Evolutionary conservation across 2,329 filamentous ascomycete species (phyloP), one percentile per base, ranked within the genome.

Genomic region (Exophiala dermatitidis): DNA sequence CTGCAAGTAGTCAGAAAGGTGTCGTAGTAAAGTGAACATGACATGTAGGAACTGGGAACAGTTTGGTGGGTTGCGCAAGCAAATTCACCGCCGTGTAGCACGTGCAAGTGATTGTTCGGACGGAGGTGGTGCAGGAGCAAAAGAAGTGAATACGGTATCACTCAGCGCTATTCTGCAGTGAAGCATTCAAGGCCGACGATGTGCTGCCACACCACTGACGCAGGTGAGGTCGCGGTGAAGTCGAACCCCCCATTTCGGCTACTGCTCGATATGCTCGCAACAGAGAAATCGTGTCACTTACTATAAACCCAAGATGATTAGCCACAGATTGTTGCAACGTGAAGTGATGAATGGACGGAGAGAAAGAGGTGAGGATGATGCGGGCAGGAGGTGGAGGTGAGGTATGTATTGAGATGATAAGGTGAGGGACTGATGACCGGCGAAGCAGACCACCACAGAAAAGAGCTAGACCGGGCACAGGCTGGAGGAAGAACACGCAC

Each of bases 1-100:
- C 87, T 91, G 77, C 50, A 65, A 62, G 61, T 63, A 69, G 69
- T 68, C 58, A 61, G 62, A 57, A 62, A 53, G 51, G 43, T 37
- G 46, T 32, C 42, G 44, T 33, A 46, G 32, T 34, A 53, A 52
- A 37, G 57, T 33, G 43, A 50, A 53, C 48, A 54, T 57, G 47
- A 49, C 52, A 47, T 4, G 53, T 47, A 48, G 36, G 41, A 58
- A 59, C 47, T 48, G 53, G 50, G 59, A 52, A 48, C 38, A 38
- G 52, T 54, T 56, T 50, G 51, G 56, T 38, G 41, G 36, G 45
- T 49, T 51, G 48, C 34, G 48, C 46, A 52, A 43, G 46, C 55
- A 41, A 53, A 51, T 45, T 32, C 43, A n/a, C 50, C 46, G 50
- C 45, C 49, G 34, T 31, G 54, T 54, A 38, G 46, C 56, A 59